Base-by-base conservation (phyloP, 805 yeast species). In the Teunomyces funiuensis region DNA sequence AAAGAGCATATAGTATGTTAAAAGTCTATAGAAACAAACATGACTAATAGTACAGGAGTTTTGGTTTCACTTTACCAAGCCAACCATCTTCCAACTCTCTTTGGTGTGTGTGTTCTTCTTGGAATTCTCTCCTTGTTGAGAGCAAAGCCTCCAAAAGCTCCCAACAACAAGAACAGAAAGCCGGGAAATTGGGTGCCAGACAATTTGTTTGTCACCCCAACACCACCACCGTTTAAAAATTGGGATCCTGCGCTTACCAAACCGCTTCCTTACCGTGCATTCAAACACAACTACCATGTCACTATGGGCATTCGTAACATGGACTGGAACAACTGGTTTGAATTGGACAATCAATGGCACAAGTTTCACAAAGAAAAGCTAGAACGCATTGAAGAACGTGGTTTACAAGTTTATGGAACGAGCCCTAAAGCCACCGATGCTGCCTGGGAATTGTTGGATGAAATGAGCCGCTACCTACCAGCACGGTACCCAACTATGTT, bases 271-370 rank as follows among this genome's bases (percentile, higher is more conserved):
- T 80, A 80, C 52, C 65, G 86, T 36, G 85, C 88, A 0, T 83
- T 82, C 63, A 80, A 73, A 54, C 83, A 79, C 58, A 79, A 76
- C 44, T 82, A 82, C 54, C 73, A 65, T 49, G 73, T 82, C 37
- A 82, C 83, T 17, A 82, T 82, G 88, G 88, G 88, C 5, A 81
- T 82, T 31, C 64, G 88, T 47, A 65, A 65, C 43, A 75, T 81
- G 83, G 77, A 79, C 37, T 76, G 75, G 72, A 64, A 76, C 40
- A 67, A 66, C 37, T 82, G 88, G 88, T 76, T 82, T 46, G 83
- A 82, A 54, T 65, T 83, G 43, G 88, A 82, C 57, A 80, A 78
- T 45, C 82, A 82, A 60, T 83, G 85, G 84, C 49, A 51, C 40
- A 73, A 73, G 45, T 82, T 57, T 50, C 85, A 82, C 54, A 52